Conservation (phyloP, 805 yeast genomes). For the Candida jianshihensis region DNA sequence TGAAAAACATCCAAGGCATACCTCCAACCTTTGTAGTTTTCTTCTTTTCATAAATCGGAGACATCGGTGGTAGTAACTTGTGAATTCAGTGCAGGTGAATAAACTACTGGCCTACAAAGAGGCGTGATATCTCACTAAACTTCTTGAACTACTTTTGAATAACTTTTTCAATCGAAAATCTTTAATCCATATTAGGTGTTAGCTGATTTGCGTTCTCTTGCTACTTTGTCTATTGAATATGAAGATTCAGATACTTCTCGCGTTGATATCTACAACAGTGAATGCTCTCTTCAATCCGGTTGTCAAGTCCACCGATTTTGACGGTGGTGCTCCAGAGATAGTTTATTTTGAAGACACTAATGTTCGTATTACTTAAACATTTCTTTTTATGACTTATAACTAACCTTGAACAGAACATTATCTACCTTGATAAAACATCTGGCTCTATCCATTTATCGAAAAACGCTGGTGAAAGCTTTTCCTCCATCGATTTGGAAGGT, state of each 20-base stretch:
- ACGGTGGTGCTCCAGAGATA: conserved; percentile 22
- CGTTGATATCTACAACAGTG: conserved; percentile 7
- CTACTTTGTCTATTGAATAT: no score
- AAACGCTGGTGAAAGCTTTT: conserved; percentile 41
- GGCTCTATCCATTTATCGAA: conserved; percentile 34
- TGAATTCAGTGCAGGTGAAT: no score
- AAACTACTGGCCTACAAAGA: no score
- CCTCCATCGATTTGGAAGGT: conserved; percentile 32
- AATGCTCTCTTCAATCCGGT: conserved; percentile 22
- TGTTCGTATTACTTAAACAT: conserved; percentile 13
- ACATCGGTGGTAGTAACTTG: no score
- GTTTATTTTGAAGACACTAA: conserved; percentile 27
- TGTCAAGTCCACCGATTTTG: conserved; percentile 12
- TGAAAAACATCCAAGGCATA: no score
- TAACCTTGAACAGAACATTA: conserved; percentile 5
- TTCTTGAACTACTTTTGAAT: no score
- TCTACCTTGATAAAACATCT: conserved; percentile 17
- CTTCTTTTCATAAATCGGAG: no score
- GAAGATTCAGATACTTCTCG: conserved; percentile 8
- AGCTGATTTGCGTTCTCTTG: no score
- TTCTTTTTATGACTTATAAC: conserved; percentile 7
- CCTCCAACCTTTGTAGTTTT: no score
- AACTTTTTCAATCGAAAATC: no score
- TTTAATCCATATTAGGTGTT: conserved; percentile 4
- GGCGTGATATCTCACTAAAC: no score